Evolutionary conservation across 306 rosid genomes (phyloP).

Genomic region (Pterocarpus macrocarpus): DNA sequence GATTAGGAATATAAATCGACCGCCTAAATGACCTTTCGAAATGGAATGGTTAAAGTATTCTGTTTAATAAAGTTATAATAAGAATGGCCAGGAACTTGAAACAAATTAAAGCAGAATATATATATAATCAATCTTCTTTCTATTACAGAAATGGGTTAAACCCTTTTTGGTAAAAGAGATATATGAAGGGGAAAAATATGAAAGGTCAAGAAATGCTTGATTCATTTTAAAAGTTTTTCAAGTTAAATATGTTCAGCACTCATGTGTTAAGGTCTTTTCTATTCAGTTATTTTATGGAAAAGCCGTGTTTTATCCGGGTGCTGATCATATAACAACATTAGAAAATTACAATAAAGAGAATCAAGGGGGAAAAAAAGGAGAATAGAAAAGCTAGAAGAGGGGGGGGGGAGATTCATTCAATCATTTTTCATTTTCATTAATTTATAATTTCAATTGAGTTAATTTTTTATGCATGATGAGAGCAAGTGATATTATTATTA

Average conservation of each 20-base stretch:
- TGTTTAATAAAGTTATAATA: slow-evolving; percentile 14
- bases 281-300: too few relatives aligned
- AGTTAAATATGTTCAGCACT: neutral
- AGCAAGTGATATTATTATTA: too few relatives aligned
- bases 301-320: too few relatives aligned
- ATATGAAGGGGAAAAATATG: neutral
- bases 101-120: neutral
- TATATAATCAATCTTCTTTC: neutral
- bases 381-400: too few relatives aligned
- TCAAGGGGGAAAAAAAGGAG: too few relatives aligned
- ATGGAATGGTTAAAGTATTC: slow-evolving; percentile 28
- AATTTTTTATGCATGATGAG: too few relatives aligned
- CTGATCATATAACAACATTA: too few relatives aligned
- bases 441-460: too few relatives aligned
- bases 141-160: neutral
- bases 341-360: too few relatives aligned
- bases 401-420: too few relatives aligned
- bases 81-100: neutral
- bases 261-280: neutral
- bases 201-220: neutral
- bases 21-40: slow-evolving; percentile 33
- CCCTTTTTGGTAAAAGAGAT: slow-evolving; percentile 8
- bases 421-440: too few relatives aligned
- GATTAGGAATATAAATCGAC: slow-evolving; percentile 41
- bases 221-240: neutral